These are phyloP conservation scores for Hibiscus mutabilis DNA, from an alignment of 345 rosid species.

Conservation along the genomic window DNA sequence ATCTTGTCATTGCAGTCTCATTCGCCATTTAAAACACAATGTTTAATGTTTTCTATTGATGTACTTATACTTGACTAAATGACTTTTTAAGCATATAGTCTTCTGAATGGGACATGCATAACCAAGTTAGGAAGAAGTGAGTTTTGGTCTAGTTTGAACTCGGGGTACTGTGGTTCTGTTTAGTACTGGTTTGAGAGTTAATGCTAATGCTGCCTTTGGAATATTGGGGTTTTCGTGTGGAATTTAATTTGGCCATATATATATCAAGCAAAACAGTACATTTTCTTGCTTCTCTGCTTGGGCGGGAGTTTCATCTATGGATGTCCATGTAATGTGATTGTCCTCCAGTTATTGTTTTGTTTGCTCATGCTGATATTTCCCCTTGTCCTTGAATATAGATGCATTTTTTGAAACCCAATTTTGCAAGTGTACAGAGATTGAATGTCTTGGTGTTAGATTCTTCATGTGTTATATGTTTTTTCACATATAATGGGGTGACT, in stretches of 20 bases:
- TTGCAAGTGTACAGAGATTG: neutral
- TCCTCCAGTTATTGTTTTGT: neutral
- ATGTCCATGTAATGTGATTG: neutral
- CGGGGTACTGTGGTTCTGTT: neutral
- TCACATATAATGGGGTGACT: neutral
- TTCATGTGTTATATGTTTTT: neutral
- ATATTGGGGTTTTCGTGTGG: neutral
- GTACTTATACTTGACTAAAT: neutral
- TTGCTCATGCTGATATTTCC: neutral
- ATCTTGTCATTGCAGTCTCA: neutral
- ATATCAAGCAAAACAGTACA: neutral
- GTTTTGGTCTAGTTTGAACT: neutral
- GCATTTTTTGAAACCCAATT: neutral
- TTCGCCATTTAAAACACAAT: neutral
- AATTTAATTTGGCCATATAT: neutral
- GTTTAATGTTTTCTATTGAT: neutral
- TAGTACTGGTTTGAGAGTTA: neutral
- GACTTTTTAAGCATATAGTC: neutral
- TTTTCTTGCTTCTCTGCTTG: neutral
- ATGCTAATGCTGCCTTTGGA: neutral
- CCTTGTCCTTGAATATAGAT: neutral
- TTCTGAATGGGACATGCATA: neutral
- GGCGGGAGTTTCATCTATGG: neutral
- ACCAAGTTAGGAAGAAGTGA: neutral
- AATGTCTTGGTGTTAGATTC: neutral